A percentile compares a stretch with the other conserved stretches of the same genome.
Evolutionary conservation across 257 asterid species (phyloP).

Genomic region (Sherardia arvensis): DNA sequence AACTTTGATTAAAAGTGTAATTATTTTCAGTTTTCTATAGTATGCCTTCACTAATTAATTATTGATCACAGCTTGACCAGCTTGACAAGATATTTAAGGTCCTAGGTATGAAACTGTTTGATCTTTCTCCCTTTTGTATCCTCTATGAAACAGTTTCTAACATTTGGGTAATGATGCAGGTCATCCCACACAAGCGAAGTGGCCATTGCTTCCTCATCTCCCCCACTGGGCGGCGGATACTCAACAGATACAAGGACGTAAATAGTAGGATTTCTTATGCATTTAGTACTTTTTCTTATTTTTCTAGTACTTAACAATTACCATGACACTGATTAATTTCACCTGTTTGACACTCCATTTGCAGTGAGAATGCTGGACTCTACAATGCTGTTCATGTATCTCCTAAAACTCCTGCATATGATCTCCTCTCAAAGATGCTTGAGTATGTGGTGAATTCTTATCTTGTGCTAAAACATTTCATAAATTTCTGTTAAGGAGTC

Average conservation of each 20-base stretch:
- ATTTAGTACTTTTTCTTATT: background rate
- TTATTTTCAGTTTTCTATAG: background rate
- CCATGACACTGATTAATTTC: slow-evolving; percentile 5
- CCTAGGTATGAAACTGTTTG: slow-evolving; percentile 53
- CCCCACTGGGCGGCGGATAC: slow-evolving; percentile 91
- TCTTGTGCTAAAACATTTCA: slow-evolving; percentile 17
- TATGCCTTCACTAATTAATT: slow-evolving; percentile 20
- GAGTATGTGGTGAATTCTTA: slow-evolving; percentile 52
- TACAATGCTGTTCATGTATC: slow-evolving; percentile 72
- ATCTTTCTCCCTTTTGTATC: slow-evolving; percentile 13
- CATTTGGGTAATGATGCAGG: slow-evolving; percentile 36
- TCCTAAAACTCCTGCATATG: slow-evolving; percentile 82
- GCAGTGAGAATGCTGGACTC: slow-evolving; percentile 91
- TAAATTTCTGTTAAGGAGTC: background rate
- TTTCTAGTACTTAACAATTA: too few relatives aligned
- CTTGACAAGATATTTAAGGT: slow-evolving; percentile 98
- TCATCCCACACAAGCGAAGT: slow-evolving; percentile 93
- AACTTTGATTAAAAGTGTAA: background rate
- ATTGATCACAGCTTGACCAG: slow-evolving; percentile 74
- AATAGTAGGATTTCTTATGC: slow-evolving; percentile 49
- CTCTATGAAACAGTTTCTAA: background rate
- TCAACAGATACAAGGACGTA: slow-evolving; percentile 85
- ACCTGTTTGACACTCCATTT: slow-evolving; percentile 9
- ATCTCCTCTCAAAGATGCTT: slow-evolving; percentile 94
- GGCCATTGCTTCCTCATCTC: slow-evolving; percentile 86